These are phyloP conservation scores for Lichtheimia ornata DNA, from an alignment of 371 early-diverging fungal genomes.

Conservation along the genomic window DNA sequence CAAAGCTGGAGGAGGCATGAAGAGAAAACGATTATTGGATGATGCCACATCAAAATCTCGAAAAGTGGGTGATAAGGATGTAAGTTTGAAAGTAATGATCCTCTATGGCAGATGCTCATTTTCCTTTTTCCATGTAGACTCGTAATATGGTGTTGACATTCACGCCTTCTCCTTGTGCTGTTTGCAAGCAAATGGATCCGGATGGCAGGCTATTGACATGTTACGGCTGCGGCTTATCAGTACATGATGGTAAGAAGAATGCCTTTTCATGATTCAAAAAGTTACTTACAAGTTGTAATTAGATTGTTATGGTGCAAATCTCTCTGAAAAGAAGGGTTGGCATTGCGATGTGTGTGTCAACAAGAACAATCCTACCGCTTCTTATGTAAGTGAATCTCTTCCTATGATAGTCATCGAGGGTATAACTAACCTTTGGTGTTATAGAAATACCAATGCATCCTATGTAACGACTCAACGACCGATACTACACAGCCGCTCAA, in stretches of 20 bases:
- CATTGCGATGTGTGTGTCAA: constrained; percentile 68
- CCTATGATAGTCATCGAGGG: not conserved
- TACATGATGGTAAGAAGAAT: constrained; percentile 53
- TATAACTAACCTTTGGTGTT: not conserved
- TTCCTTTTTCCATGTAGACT: no score
- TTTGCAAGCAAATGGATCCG: constrained; percentile 41
- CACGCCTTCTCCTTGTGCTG: constrained; percentile 47
- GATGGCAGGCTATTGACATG: constrained; percentile 47
- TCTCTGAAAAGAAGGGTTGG: constrained; percentile 43
- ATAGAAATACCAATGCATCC: constrained; percentile 62
- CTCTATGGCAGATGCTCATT: no score
- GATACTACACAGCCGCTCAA: constrained; percentile 72
- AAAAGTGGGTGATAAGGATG: no score
- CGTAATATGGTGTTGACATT: not conserved
- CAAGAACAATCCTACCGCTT: constrained; percentile 54
- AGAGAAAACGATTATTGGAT: not conserved
- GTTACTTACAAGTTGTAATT: not conserved
- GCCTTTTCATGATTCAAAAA: not conserved
- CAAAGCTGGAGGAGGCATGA: not conserved
- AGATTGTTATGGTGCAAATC: constrained; percentile 56
- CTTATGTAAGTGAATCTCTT: constrained; percentile 41
- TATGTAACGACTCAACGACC: constrained; percentile 50
- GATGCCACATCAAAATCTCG: not conserved
- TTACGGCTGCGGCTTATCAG: constrained; percentile 62
- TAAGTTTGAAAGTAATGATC: no score